Percentiles rank a stretch among this genome's conserved stretches.
Conservation (phyloP, 106 monocot genomes). For the Ottelia alismoides region DNA sequence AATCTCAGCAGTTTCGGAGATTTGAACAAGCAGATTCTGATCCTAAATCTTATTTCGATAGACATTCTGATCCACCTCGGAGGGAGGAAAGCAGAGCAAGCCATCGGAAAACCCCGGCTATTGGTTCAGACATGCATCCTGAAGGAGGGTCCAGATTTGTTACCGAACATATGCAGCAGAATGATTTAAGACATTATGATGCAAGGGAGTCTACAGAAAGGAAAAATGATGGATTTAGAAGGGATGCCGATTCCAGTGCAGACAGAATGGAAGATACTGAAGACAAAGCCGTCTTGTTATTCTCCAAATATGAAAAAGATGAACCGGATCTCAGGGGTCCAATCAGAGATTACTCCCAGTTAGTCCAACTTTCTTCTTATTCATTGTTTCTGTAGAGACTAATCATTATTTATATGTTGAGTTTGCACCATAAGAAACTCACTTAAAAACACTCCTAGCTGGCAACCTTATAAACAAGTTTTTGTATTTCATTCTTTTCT, state of each 20-base stretch:
- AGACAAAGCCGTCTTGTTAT: conserved; percentile 46
- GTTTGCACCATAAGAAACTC: neutral
- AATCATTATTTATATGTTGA: neutral
- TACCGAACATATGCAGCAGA: conserved; percentile 26
- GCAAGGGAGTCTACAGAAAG: conserved; percentile 11
- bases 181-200: conserved; percentile 24
- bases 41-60: conserved; percentile 20
- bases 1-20: conserved; percentile 24
- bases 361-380: conserved; percentile 18
- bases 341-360: conserved; percentile 64
- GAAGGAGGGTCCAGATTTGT: conserved; percentile 20
- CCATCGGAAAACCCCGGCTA: conserved; percentile 24
- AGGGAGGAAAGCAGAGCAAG: conserved; percentile 21
- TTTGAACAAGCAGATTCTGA: conserved; percentile 26
- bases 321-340: conserved; percentile 58
- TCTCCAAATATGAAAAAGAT: conserved; percentile 75
- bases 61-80: conserved; percentile 5
- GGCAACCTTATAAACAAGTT: neutral
- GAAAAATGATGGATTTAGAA: conserved; percentile 21
- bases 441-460: neutral
- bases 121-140: too few relatives aligned
- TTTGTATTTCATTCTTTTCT: neutral
- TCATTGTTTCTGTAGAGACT: neutral
- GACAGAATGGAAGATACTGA: conserved; percentile 35
- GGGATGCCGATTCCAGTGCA: conserved; percentile 19